A percentile compares a stretch with the other conserved stretches of the same genome.
These are phyloP conservation scores for Cordyceps fumosorosea DNA, from an alignment of 2,329 filamentous ascomycete species.

Conservation along the genomic window DNA sequence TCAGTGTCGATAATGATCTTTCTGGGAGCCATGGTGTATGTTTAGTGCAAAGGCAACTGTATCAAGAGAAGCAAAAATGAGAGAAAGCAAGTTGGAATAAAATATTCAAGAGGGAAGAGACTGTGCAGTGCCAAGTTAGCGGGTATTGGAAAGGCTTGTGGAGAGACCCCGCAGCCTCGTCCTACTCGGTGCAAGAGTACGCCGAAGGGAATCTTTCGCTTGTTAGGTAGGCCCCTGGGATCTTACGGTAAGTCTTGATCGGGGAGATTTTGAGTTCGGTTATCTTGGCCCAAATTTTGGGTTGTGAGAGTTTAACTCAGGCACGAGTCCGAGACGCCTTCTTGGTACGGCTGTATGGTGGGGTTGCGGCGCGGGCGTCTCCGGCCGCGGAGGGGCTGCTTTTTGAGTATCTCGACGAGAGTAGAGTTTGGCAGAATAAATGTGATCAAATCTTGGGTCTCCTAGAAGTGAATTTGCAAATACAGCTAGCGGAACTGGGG, in stretches of 20 bases:
- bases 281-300: background rate
- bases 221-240: too few species aligned
- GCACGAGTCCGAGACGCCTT: background rate
- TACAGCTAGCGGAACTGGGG: too few species aligned
- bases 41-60: background rate
- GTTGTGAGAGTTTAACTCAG: background rate
- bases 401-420: background rate
- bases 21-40: conserved; percentile 52
- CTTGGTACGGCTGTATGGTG: background rate
- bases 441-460: too few species aligned
- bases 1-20: conserved; percentile 95
- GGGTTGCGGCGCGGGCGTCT: conserved; percentile 1
- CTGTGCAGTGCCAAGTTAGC: background rate
- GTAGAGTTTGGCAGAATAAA: too few species aligned
- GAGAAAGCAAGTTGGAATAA: background rate
- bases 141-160: background rate
- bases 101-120: background rate
- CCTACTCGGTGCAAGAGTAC: background rate
- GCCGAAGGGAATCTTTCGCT: too few species aligned
- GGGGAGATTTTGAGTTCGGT: background rate
- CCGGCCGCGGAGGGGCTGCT: background rate
- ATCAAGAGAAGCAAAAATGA: background rate
- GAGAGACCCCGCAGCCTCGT: conserved; percentile 9
- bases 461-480: too few species aligned
- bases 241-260: background rate